These are phyloP conservation scores for Glutinoglossum americanum DNA, from an alignment of 495 filamentous ascomycete species.

Conservation along the genomic window DNA sequence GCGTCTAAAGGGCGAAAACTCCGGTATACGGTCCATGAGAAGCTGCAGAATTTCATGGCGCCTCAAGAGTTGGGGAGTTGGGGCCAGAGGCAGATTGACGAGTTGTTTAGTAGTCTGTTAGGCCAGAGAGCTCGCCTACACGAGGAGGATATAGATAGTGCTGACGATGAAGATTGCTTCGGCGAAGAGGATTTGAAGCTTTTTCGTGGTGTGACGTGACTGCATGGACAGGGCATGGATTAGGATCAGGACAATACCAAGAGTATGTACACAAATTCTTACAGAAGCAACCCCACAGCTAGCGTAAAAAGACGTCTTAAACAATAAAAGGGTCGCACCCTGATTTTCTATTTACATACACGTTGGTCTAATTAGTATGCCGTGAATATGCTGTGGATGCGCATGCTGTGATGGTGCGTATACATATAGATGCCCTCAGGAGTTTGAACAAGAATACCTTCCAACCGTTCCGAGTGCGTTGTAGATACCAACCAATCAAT, in stretches of 20 bases:
- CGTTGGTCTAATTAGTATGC: no score
- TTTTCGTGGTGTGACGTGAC: conserved; percentile 32
- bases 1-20: conserved; percentile 92
- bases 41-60: conserved; percentile 95
- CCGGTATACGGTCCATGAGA: conserved; percentile 84
- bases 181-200: conserved; percentile 52
- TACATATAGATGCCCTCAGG: no score
- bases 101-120: conserved; percentile 76
- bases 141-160: conserved; percentile 40
- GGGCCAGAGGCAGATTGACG: conserved; percentile 56
- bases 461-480: no score
- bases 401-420: no score
- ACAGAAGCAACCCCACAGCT: no score
- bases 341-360: no score
- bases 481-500: no score
- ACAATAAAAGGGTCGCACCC: no score
- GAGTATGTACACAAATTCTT: background rate
- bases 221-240: background rate
- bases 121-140: conserved; percentile 54
- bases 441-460: no score
- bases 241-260: background rate
- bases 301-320: no score
- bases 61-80: conserved; percentile 60
- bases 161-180: conserved; percentile 26
- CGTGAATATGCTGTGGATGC: no score